phyloP scores from a whole-genome alignment of 208 protist species.

The Leishmania tropica region DNA sequence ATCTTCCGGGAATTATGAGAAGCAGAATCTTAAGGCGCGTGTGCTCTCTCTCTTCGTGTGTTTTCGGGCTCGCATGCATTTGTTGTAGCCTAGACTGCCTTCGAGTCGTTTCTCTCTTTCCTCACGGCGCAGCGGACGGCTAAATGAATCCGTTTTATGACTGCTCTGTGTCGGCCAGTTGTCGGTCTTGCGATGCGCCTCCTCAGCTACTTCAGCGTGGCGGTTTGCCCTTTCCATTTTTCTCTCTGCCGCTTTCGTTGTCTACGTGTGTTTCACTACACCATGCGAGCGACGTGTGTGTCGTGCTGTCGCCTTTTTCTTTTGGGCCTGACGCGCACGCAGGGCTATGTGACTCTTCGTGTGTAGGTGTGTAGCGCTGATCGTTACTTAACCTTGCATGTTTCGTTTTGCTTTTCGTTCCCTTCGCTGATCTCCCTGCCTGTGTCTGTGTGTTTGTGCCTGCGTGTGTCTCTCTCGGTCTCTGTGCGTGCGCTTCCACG shows the following conservation, averaged over 20 bases:
- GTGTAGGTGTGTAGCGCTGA: neutral
- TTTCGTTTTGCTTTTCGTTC: conserved; percentile 1
- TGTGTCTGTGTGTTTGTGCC: neutral
- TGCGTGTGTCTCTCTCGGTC: neutral
- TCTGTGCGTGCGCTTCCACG: neutral
- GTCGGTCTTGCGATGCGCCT: neutral
- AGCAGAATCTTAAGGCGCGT: neutral
- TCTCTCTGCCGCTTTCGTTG: neutral
- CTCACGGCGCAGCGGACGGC: neutral
- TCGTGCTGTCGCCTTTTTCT: neutral
- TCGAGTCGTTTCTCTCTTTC: neutral
- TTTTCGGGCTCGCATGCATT: neutral
- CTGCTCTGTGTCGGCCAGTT: neutral
- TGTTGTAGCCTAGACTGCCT: neutral
- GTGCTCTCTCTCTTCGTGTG: neutral
- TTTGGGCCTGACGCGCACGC: neutral
- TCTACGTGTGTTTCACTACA: neutral
- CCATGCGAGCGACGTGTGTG: neutral
- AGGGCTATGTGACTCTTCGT: neutral
- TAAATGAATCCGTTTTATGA: neutral
- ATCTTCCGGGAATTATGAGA: neutral
- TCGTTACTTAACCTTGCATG: neutral
- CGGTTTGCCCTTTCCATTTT: neutral
- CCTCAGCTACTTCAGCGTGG: neutral
- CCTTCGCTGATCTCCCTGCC: neutral